These are phyloP conservation scores for Globisporangium recalcitrans DNA, from an alignment of 352 stramenopile genomes.

Conservation along the genomic window DNA sequence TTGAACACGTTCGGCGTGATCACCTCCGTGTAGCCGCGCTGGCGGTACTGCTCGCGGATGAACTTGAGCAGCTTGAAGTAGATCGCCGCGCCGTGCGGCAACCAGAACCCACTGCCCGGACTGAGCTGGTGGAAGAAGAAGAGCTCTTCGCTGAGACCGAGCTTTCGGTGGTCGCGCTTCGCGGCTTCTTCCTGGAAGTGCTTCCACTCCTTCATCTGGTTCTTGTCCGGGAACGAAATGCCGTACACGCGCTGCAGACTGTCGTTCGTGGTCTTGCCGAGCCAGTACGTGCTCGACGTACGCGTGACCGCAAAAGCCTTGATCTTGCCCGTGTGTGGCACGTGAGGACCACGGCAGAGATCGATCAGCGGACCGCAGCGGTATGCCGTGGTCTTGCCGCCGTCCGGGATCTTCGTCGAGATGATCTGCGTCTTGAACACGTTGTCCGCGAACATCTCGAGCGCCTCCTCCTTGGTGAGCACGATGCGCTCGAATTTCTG, in stretches of 20 bases:
- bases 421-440: constrained; percentile 98
- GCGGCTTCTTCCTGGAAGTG: constrained; percentile 93
- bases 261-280: constrained; percentile 52
- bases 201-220: constrained; percentile 85
- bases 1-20: constrained; percentile 98
- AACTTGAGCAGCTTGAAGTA: constrained; percentile 95
- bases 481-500: constrained; percentile 98
- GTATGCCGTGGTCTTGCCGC: constrained; percentile 96
- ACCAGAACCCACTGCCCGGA: constrained; percentile 96
- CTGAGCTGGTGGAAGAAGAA: constrained; percentile 95
- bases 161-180: constrained; percentile 93
- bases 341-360: constrained; percentile 94
- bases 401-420: constrained; percentile 95
- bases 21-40: constrained; percentile 93
- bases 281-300: constrained; percentile 92
- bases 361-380: constrained; percentile 97
- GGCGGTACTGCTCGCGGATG: constrained; percentile 81
- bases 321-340: constrained; percentile 90
- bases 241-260: constrained; percentile 96
- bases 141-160: constrained; percentile 95
- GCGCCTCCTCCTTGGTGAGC: constrained; percentile 97
- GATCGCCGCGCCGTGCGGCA: constrained; percentile 96
- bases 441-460: constrained; percentile 98
- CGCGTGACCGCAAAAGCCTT: constrained; percentile 95
- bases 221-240: constrained; percentile 91